phyloP scores from a whole-genome alignment of 1,139 yeast species.

The Scheffersomyces lignicola region DNA sequence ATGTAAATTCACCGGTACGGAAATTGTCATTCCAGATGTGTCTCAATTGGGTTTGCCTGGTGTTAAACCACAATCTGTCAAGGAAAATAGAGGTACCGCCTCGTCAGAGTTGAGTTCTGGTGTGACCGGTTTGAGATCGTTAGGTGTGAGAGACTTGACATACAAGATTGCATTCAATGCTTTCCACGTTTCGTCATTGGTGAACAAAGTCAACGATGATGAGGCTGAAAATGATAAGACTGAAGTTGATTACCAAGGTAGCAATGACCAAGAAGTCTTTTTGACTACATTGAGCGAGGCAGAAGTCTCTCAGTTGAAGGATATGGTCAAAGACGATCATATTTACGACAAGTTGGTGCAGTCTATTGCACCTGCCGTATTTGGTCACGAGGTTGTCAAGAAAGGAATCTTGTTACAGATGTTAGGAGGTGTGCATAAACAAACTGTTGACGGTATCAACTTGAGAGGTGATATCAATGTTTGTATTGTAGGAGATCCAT shows the following conservation, averaged over 20 bases:
- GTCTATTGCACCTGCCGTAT: conserved; percentile 95
- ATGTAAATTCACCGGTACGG: conserved; percentile 92
- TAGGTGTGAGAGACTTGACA: conserved; percentile 93
- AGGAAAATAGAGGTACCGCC: conserved; percentile 58
- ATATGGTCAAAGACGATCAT: conserved; percentile 89
- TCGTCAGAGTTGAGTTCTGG: conserved; percentile 81
- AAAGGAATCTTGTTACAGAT: conserved; percentile 88
- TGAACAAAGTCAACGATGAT: conserved; percentile 48
- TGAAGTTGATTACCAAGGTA: conserved; percentile 33
- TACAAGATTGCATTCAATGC: conserved; percentile 91
- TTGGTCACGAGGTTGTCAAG: conserved; percentile 92
- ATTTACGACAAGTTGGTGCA: conserved; percentile 82
- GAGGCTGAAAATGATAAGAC: conserved; percentile 35
- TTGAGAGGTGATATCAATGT: conserved; percentile 96
- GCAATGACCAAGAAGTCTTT: conserved; percentile 75
- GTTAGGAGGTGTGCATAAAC: conserved; percentile 94
- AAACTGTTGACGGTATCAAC: conserved; percentile 91
- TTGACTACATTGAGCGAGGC: conserved; percentile 77
- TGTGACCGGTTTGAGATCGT: conserved; percentile 77
- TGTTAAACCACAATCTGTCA: conserved; percentile 79
- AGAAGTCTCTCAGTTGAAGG: conserved; percentile 81
- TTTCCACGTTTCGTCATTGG: conserved; percentile 72
- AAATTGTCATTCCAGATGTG: conserved; percentile 93
- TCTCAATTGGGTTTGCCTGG: conserved; percentile 97
- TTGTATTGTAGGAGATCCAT: conserved; percentile 97